Percentiles rank a stretch among this genome's conserved stretches.
These are phyloP conservation scores for Rhodamnia rubescens DNA, from an alignment of 345 rosid genomes.

Conservation along the genomic window DNA sequence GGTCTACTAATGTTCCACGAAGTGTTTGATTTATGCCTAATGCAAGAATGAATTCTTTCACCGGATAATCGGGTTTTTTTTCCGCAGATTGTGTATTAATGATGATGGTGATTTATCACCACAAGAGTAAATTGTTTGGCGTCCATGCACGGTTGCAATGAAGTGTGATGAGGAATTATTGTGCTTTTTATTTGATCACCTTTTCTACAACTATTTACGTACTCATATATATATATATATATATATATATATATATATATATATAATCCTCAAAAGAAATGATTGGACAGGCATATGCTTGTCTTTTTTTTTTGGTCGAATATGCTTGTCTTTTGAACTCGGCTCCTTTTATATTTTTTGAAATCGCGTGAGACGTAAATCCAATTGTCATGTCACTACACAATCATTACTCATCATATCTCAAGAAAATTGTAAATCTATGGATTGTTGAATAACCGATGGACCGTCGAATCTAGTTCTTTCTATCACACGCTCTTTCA, in stretches of 20 bases:
- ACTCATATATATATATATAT: too few relatives aligned
- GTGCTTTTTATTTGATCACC: background rate
- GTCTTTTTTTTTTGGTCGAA: too few relatives aligned
- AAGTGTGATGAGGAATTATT: background rate
- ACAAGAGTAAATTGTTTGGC: background rate
- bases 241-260: too few relatives aligned
- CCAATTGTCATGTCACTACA: background rate
- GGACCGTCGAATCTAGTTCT: background rate
- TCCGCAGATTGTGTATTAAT: background rate
- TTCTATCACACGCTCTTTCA: background rate
- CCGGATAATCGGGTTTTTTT: background rate
- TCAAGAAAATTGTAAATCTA: background rate
- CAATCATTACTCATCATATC: background rate
- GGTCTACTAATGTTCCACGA: background rate
- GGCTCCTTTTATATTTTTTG: background rate
- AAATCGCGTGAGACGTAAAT: background rate
- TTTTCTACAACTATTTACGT: background rate
- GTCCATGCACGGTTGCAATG: background rate
- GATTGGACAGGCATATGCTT: background rate
- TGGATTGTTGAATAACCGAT: background rate
- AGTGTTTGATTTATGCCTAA: background rate
- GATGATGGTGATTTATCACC: background rate
- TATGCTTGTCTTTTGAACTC: background rate
- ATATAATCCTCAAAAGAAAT: background rate
- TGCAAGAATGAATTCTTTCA: background rate